Evolutionary conservation across 805 yeast genomes (phyloP).

Genomic region (Priceomyces melissophilus): DNA sequence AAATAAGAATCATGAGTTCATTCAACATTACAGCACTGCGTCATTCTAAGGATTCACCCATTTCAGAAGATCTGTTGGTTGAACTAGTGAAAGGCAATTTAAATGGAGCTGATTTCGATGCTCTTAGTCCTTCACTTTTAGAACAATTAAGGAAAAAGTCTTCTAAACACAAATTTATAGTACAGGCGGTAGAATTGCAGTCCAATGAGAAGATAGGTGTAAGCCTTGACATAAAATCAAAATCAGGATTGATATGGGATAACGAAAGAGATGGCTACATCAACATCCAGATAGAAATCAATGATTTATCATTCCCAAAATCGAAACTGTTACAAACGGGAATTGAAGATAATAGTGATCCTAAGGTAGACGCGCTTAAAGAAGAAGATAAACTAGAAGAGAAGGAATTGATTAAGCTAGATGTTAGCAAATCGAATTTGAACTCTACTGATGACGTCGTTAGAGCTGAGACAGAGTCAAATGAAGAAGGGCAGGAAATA

Average conservation of each 20-base stretch:
- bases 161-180: slow-evolving; percentile 55
- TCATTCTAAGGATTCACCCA: slow-evolving; percentile 17
- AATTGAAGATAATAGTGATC: neutral
- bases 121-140: slow-evolving; percentile 29
- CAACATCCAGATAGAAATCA: slow-evolving; percentile 25
- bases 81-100: slow-evolving; percentile 8
- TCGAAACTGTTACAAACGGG: neutral
- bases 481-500: neutral
- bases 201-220: slow-evolving; percentile 16
- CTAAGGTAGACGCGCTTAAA: neutral
- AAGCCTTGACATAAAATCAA: slow-evolving; percentile 24
- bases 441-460: neutral
- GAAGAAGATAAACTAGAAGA: neutral
- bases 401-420: no score
- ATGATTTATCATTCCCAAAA: no score
- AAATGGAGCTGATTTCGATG: slow-evolving; percentile 12
- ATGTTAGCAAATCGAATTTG: no score
- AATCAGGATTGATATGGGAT: slow-evolving; percentile 59
- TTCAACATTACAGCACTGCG: slow-evolving; percentile 7
- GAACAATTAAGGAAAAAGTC: slow-evolving; percentile 40
- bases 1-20: neutral
- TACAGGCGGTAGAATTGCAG: slow-evolving; percentile 38
- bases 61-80: slow-evolving; percentile 13
- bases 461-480: neutral
- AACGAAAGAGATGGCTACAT: slow-evolving; percentile 51